Base-by-base conservation (phyloP, 2,329 filamentous ascomycete species). In the Fusarium coicis region DNA sequence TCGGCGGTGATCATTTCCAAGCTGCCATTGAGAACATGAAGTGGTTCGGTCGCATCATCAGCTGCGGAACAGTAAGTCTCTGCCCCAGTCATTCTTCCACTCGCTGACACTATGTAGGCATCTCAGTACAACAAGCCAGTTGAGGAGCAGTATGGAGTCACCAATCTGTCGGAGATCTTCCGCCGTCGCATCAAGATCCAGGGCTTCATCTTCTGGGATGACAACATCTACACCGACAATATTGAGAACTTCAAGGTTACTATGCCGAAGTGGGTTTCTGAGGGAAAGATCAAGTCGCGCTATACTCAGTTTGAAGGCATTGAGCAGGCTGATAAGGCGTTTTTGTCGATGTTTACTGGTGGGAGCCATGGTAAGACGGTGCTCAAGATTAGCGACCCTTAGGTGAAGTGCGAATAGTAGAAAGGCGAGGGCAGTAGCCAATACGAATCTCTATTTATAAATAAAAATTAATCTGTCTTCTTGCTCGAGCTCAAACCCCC, bases 1-100 rank as follows among this genome's bases (percentile, higher is more conserved):
- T 55, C 2, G 37, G 52, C 26, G 52, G 52, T 3, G 37, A 55
- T 55, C 52, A 55, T 43, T 55, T 55, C 52, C 37, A 55, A 55
- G 52, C 52, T 28, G 52, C 52, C 5, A 55, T 55, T 10, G 37
- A 55, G 9, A 55, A 55, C 37, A 55, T 55, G 52, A 55, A 55
- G 26, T 55, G 52, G 52, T 55, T 55, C 5, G 26, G 52, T 2
- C 37, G 52, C 26, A 55, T 55, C 21, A 55, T 55, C 11, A 55
- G 52, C 37, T 55, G 52, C 1, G 37, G 37, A 43, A 40, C 36
- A 18, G 52, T 55, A 23, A 23, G 52, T 28, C 19, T 4, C 10
- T 7, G 18, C 7, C 11, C 18, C 5, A 4, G 6, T 12, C 10
- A 26, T 7, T 12, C 5, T 6, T 12, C 1, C 9, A 5, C 36